phyloP scores from a whole-genome alignment of 805 yeast species.

The Pichia phayaonensis region DNA sequence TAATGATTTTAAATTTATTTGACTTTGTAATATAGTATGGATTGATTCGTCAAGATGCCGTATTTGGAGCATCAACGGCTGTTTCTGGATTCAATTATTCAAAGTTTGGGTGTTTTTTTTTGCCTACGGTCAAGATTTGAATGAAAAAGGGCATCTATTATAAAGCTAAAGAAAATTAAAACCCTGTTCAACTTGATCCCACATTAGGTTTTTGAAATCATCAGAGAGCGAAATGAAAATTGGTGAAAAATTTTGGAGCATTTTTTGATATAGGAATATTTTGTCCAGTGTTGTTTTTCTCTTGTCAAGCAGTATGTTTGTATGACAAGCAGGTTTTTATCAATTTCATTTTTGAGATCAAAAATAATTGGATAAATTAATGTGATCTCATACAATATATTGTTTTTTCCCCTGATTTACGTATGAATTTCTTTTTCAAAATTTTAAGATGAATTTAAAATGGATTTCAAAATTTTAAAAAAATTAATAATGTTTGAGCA shows the following conservation, averaged over 20 bases:
- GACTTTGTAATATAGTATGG: slow-evolving; percentile 16
- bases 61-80: slow-evolving; percentile 4
- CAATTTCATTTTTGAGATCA: neutral
- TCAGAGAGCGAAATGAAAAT: neutral
- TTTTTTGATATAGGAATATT: too few relatives aligned
- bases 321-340: neutral
- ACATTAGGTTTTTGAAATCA: neutral
- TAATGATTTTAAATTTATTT: slow-evolving; percentile 29
- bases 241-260: too few relatives aligned
- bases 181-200: neutral
- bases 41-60: neutral
- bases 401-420: slow-evolving; percentile 3
- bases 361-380: neutral
- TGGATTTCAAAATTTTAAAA: neutral
- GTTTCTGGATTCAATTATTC: neutral
- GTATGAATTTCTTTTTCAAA: neutral
- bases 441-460: neutral
- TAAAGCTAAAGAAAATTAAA: neutral
- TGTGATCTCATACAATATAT: neutral
- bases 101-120: neutral
- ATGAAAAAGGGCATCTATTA: neutral
- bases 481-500: neutral
- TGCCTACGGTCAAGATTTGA: neutral
- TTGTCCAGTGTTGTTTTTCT: neutral
- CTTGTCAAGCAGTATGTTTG: neutral